Conservation (phyloP, 148 eudicot genomes). For the Salicornia ramosissima region DNA sequence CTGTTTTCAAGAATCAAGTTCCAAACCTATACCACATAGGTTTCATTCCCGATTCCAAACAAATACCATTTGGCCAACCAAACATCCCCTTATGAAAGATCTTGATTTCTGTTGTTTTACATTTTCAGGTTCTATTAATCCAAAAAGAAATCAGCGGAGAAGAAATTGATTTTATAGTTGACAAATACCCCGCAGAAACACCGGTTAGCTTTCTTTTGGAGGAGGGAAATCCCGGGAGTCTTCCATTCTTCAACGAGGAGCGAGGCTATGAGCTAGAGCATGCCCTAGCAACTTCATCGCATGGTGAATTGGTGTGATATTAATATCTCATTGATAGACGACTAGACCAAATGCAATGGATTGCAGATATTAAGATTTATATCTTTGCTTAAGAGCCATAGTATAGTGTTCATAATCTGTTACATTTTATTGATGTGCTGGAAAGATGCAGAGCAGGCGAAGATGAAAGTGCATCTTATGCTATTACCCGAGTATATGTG, state of each 20-base stretch:
- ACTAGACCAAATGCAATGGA: not conserved
- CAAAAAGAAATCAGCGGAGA: slow-evolving; percentile 71
- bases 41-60: no score
- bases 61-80: no score
- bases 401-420: not conserved
- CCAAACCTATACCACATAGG: no score
- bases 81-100: not conserved
- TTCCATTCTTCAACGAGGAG: slow-evolving; percentile 45
- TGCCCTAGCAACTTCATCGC: slow-evolving; percentile 35
- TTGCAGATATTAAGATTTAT: not conserved
- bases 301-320: slow-evolving; percentile 27
- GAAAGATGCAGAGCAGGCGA: not conserved
- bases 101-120: slow-evolving; percentile 15
- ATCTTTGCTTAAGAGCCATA: not conserved
- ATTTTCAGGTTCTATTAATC: slow-evolving; percentile 66
- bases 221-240: slow-evolving; percentile 70
- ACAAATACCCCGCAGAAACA: slow-evolving; percentile 64
- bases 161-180: slow-evolving; percentile 66
- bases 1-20: no score
- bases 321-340: not conserved
- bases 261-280: slow-evolving; percentile 39
- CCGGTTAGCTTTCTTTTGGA: slow-evolving; percentile 58
- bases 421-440: not conserved
- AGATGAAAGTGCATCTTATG: not conserved
- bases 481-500: not conserved